A percentile compares a stretch with the other conserved stretches of the same genome.
These are phyloP conservation scores for Colletotrichum sp. DNA, from an alignment of 2,329 filamentous ascomycete genomes.

Conservation along the genomic window DNA sequence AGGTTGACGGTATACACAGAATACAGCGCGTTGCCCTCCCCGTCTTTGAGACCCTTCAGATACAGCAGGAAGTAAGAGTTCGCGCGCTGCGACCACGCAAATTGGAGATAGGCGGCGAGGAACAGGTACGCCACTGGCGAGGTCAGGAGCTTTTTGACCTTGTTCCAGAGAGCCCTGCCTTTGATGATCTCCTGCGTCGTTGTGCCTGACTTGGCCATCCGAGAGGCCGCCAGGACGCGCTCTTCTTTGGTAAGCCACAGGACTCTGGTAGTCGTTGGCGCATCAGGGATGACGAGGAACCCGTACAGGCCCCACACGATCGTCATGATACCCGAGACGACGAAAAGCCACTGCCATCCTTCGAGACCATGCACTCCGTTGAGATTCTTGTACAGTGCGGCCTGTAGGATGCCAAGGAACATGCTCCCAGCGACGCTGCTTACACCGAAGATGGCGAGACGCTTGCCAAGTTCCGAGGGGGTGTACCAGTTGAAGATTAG, in stretches of 20 bases:
- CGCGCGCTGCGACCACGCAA: slow-evolving; percentile 30
- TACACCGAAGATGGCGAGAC: slow-evolving; percentile 51
- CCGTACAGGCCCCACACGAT: slow-evolving; percentile 60
- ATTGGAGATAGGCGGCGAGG: slow-evolving; percentile 29
- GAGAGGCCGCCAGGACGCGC: slow-evolving; percentile 31
- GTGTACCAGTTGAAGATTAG: slow-evolving; percentile 51
- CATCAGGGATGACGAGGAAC: slow-evolving; percentile 43
- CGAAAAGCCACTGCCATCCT: slow-evolving; percentile 63
- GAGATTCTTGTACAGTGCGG: slow-evolving; percentile 56
- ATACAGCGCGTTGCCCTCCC: slow-evolving; percentile 20
- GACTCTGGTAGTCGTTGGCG: slow-evolving; percentile 27
- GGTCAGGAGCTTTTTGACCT: slow-evolving; percentile 26
- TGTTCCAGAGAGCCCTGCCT: slow-evolving; percentile 26
- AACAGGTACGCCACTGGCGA: slow-evolving; percentile 26
- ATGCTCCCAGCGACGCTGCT: slow-evolving; percentile 57
- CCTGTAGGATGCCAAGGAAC: slow-evolving; percentile 62
- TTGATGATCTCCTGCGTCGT: slow-evolving; percentile 26
- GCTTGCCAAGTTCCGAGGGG: slow-evolving; percentile 52
- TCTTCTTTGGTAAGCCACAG: slow-evolving; percentile 36
- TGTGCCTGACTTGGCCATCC: slow-evolving; percentile 24
- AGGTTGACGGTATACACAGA: slow-evolving; percentile 30
- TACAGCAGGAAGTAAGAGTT: slow-evolving; percentile 32
- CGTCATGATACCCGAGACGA: slow-evolving; percentile 62
- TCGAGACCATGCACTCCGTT: slow-evolving; percentile 52
- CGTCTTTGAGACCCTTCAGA: slow-evolving; percentile 25